A percentile compares a stretch with the other conserved stretches of the same genome.
These are phyloP conservation scores for Selenicereus undatus DNA, from an alignment of 148 eudicot species.

Conservation along the genomic window DNA sequence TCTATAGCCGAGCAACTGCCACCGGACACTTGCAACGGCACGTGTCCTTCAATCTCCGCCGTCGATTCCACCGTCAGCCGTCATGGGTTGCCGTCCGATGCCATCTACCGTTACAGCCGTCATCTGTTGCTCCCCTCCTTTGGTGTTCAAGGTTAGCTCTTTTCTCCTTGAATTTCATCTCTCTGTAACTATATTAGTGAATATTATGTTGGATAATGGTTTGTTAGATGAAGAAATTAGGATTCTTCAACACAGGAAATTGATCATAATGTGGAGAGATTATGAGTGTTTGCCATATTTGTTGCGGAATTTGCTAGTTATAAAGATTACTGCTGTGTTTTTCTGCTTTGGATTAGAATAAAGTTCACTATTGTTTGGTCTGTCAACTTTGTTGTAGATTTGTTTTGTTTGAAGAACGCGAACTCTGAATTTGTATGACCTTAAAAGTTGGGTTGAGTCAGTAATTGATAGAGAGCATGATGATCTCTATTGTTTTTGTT, in stretches of 20 bases:
- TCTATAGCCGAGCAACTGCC: conserved; percentile 9
- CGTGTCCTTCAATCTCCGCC: conserved; percentile 27
- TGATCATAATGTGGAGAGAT: not conserved
- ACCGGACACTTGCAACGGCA: not conserved
- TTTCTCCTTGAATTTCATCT: not conserved
- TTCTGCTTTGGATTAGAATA: no score
- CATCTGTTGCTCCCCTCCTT: conserved; percentile 88
- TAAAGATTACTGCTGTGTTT: no score
- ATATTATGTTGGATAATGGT: not conserved
- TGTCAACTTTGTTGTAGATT: no score
- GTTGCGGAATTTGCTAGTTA: no score
- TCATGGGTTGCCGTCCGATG: conserved; percentile 52
- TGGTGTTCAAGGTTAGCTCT: conserved; percentile 64
- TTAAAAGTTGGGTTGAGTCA: no score
- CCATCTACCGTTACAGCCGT: conserved; percentile 85
- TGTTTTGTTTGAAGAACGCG: no score
- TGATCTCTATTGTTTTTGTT: no score
- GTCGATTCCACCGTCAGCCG: conserved; percentile 24
- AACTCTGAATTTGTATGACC: no score
- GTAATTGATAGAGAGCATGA: no score
- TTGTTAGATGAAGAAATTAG: not conserved
- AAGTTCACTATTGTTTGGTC: no score
- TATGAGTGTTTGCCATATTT: not conserved
- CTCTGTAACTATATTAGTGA: not conserved
- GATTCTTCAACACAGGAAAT: not conserved